These are phyloP conservation scores for Cicer judaicum DNA, from an alignment of 306 rosid species.

Conservation along the genomic window DNA sequence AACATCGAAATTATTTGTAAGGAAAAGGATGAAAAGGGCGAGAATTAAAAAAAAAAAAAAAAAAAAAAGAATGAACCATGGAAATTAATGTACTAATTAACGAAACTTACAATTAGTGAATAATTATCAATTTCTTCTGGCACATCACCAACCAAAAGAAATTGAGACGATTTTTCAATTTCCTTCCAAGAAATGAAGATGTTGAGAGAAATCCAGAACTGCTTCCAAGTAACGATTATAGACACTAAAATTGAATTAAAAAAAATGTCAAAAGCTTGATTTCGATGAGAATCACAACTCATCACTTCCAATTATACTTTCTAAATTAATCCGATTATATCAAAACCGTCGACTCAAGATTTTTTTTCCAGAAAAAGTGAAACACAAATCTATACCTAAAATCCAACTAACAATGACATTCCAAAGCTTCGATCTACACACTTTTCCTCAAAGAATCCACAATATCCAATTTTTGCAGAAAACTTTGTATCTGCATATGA, in stretches of 20 bases:
- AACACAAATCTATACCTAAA: conserved; percentile 53
- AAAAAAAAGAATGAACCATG: not conserved
- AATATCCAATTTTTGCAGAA: conserved; percentile 41
- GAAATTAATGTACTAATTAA: not conserved
- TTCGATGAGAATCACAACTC: conserved; percentile 13
- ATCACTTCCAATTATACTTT: conserved; percentile 43
- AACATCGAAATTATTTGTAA: conserved; percentile 1
- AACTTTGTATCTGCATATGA: conserved; percentile 56
- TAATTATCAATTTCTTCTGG: not conserved
- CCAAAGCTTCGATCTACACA: conserved; percentile 51
- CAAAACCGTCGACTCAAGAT: conserved; percentile 24
- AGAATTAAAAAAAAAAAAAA: no score
- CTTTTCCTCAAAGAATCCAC: conserved; percentile 32
- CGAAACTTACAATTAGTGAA: conserved; percentile 18
- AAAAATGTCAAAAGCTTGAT: conserved; percentile 22
- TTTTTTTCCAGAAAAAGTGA: not conserved
- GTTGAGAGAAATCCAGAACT: conserved; percentile 17
- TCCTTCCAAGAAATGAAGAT: not conserved
- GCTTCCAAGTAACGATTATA: not conserved
- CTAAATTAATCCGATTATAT: conserved; percentile 55
- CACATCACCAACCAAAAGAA: conserved; percentile 19
- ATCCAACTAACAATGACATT: conserved; percentile 45
- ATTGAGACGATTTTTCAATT: not conserved
- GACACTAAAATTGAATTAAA: not conserved
- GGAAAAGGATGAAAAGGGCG: not conserved